These are phyloP conservation scores for Sarocladium kiliense DNA, from an alignment of 2,329 filamentous ascomycete genomes.

Conservation along the genomic window DNA sequence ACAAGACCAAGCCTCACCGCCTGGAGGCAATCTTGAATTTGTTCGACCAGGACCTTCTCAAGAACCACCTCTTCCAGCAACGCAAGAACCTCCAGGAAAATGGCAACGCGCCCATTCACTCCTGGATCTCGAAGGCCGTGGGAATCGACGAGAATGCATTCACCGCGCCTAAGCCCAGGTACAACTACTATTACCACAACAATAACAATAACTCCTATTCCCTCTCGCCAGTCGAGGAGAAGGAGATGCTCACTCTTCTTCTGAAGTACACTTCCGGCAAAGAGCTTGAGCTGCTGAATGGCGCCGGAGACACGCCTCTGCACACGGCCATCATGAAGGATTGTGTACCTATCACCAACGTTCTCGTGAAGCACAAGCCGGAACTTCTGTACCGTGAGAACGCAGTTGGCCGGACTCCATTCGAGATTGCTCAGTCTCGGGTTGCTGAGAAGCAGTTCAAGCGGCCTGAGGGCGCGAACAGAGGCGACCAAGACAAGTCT, in stretches of 20 bases:
- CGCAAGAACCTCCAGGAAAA: conserved; percentile 45
- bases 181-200: conserved; percentile 13
- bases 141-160: conserved; percentile 12
- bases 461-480: conserved; percentile 12
- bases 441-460: conserved; percentile 36
- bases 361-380: conserved; percentile 50
- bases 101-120: conserved; percentile 60
- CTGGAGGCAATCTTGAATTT: conserved; percentile 49
- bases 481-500: background rate
- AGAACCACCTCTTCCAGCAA: conserved; percentile 54
- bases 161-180: conserved; percentile 9
- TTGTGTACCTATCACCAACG: conserved; percentile 29
- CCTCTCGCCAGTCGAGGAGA: conserved; percentile 13
- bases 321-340: conserved; percentile 47
- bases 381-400: conserved; percentile 66
- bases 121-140: conserved; percentile 40
- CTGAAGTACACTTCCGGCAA: conserved; percentile 51
- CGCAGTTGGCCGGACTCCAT: conserved; percentile 67
- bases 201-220: conserved; percentile 12
- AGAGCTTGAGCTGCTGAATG: conserved; percentile 55
- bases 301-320: conserved; percentile 59
- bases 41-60: conserved; percentile 47
- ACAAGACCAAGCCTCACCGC: conserved; percentile 14
- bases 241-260: conserved; percentile 41
- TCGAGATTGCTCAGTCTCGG: conserved; percentile 58